Evolutionary conservation across 1,139 yeast genomes (phyloP).

Genomic region (Debaryomyces singareniensis): DNA sequence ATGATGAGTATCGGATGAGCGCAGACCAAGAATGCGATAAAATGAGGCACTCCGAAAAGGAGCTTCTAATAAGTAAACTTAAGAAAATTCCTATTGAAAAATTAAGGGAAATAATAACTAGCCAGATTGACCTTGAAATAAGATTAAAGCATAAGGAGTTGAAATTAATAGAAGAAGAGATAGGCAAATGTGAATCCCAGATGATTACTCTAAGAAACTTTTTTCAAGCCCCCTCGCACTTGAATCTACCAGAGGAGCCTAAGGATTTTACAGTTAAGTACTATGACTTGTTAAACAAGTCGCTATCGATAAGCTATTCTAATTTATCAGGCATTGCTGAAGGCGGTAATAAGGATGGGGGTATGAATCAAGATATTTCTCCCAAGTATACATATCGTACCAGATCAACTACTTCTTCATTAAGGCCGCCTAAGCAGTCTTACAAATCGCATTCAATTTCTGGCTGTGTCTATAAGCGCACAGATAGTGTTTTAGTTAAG

Average conservation of each 20-base stretch:
- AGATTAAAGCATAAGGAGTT: conserved; percentile 65
- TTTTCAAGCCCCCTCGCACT: conserved; percentile 41
- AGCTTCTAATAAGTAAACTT: conserved; percentile 18
- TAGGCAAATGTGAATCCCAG: conserved; percentile 59
- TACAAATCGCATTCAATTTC: conserved; percentile 24
- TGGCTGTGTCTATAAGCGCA: conserved; percentile 61
- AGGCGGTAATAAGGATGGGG: conserved; percentile 2
- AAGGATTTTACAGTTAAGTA: conserved; percentile 45
- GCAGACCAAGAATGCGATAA: conserved; percentile 2
- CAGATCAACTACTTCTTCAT: conserved; percentile 44
- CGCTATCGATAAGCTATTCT: conserved; percentile 27
- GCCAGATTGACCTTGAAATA: conserved; percentile 64
- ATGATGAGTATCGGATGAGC: too few species aligned
- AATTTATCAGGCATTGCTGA: conserved; percentile 8
- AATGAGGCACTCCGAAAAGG: too few species aligned
- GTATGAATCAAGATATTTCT: conserved; percentile 1
- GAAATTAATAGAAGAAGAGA: conserved; percentile 52
- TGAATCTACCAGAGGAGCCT: conserved; percentile 36
- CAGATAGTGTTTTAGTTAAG: conserved; percentile 66
- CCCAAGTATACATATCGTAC: conserved; percentile 34
- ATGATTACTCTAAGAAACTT: conserved; percentile 47
- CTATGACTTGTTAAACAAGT: conserved; percentile 30
- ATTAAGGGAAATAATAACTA: conserved; percentile 33
- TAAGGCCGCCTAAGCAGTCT: conserved; percentile 30
- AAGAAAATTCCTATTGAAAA: conserved; percentile 31